Evolutionary conservation across 768 basidiomycete genomes (phyloP).

Genomic region (Lactifluus volemus): DNA sequence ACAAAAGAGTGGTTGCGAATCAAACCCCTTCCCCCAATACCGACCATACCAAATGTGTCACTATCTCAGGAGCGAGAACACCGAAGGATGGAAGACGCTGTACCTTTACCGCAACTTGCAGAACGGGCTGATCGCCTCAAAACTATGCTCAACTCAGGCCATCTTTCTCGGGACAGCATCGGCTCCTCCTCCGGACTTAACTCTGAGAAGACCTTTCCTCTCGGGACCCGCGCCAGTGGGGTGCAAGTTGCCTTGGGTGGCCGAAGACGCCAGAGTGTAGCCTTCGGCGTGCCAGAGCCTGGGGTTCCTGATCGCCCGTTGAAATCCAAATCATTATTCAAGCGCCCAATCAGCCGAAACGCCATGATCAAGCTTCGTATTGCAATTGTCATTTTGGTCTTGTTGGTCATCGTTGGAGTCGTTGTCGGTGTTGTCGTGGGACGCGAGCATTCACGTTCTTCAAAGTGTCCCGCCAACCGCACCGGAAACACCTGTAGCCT

Average conservation of each 20-base stretch:
- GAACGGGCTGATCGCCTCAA: constrained; percentile 41
- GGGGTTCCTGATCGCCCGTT: background rate
- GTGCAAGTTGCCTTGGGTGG: background rate
- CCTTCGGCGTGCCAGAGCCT: background rate
- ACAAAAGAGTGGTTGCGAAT: constrained; percentile 31
- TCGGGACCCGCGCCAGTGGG: background rate
- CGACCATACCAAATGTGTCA: constrained; percentile 40
- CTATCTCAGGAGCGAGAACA: constrained; percentile 35
- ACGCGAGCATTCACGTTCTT: constrained; percentile 21
- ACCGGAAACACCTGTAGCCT: constrained; percentile 48
- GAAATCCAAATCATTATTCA: constrained; percentile 5
- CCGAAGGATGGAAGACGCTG: constrained; percentile 36
- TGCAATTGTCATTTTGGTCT: constrained; percentile 18
- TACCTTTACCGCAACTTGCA: constrained; percentile 45
- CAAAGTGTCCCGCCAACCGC: constrained; percentile 34
- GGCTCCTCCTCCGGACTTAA: constrained; percentile 14
- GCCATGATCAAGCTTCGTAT: constrained; percentile 15
- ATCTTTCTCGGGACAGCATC: constrained; percentile 42
- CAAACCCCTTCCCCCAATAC: constrained; percentile 55
- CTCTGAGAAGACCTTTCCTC: background rate
- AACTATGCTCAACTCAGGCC: constrained; percentile 44
- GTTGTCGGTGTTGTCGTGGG: constrained; percentile 38
- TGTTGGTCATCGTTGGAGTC: constrained; percentile 33
- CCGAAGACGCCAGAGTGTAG: constrained; percentile 3
- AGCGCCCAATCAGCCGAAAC: constrained; percentile 7